A percentile compares a stretch with the other conserved stretches of the same genome.
phyloP scores from a whole-genome alignment of 257 asterid species.

The Asclepias syriaca region DNA sequence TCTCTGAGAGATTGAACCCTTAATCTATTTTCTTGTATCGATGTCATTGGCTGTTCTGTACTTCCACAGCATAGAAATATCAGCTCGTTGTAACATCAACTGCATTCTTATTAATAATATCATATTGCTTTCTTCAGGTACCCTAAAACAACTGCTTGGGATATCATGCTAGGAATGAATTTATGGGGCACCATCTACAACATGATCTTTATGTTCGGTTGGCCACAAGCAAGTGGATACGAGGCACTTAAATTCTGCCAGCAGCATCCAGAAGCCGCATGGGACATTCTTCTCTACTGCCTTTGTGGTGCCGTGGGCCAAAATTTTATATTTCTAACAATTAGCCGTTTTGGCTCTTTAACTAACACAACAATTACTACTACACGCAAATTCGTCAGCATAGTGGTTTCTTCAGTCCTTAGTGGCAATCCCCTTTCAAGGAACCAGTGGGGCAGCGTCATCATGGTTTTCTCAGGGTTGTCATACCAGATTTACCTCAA shows the following conservation, averaged over 20 bases:
- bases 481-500: constrained; percentile 86
- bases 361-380: constrained; percentile 97
- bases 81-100: too few relatives aligned
- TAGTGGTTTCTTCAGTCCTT: constrained; percentile 77
- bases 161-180: constrained; percentile 98
- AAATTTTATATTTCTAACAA: constrained; percentile 82
- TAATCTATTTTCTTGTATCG: neutral
- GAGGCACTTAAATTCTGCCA: constrained; percentile 74
- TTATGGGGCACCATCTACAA: constrained; percentile 96
- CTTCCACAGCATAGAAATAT: too few relatives aligned
- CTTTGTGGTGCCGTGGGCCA: constrained; percentile 97
- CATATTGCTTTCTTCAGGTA: constrained; percentile 45
- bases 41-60: neutral
- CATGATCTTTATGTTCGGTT: constrained; percentile 80
- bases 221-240: constrained; percentile 76
- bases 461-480: constrained; percentile 90
- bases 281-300: constrained; percentile 88
- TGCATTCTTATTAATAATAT: neutral
- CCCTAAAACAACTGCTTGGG: constrained; percentile 91
- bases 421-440: constrained; percentile 83
- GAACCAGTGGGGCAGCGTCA: constrained; percentile 85
- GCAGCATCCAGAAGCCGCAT: constrained; percentile 95
- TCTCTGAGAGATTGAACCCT: neutral
- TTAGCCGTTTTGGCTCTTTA: constrained; percentile 87
- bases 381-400: constrained; percentile 94